Conservation (phyloP, 192 early-diverging fungal genomes). For the Gryganskiella cystojenkinii region DNA sequence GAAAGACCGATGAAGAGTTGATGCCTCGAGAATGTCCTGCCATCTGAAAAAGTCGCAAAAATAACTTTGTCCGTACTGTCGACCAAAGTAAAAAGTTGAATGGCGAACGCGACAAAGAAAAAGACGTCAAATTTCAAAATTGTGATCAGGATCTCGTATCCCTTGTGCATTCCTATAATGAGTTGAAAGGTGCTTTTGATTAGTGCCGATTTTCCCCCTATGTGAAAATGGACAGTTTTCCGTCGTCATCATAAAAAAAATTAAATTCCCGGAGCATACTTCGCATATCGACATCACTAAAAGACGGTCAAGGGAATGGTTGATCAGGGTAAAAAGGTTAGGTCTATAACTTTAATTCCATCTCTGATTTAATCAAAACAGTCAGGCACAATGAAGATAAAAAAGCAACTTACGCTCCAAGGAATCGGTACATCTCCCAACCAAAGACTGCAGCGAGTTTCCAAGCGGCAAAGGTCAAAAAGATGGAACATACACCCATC, state of each 20-base stretch:
- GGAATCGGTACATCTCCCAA: constrained; percentile 51
- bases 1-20: constrained; percentile 32
- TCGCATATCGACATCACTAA: constrained; percentile 41
- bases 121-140: constrained; percentile 74
- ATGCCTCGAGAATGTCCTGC: constrained; percentile 19
- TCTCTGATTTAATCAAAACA: not conserved
- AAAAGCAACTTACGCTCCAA: constrained; percentile 40
- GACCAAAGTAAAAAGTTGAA: constrained; percentile 70
- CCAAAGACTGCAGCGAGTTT: constrained; percentile 45
- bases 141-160: constrained; percentile 71
- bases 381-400: not conserved
- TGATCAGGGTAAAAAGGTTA: not conserved
- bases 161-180: constrained; percentile 67
- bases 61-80: constrained; percentile 60
- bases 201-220: too few species aligned
- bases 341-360: not conserved
- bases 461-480: constrained; percentile 23
- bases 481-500: constrained; percentile 32
- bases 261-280: constrained; percentile 29
- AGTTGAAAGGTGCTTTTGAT: too few species aligned
- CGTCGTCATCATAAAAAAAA: too few species aligned
- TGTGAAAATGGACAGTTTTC: too few species aligned
- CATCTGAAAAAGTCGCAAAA: constrained; percentile 19
- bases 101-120: constrained; percentile 70
- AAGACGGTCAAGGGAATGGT: not conserved